Percentiles rank a stretch among this genome's conserved stretches.
Evolutionary conservation across 2,329 filamentous ascomycete genomes (phyloP).

Genomic region (Alternaria dauci): DNA sequence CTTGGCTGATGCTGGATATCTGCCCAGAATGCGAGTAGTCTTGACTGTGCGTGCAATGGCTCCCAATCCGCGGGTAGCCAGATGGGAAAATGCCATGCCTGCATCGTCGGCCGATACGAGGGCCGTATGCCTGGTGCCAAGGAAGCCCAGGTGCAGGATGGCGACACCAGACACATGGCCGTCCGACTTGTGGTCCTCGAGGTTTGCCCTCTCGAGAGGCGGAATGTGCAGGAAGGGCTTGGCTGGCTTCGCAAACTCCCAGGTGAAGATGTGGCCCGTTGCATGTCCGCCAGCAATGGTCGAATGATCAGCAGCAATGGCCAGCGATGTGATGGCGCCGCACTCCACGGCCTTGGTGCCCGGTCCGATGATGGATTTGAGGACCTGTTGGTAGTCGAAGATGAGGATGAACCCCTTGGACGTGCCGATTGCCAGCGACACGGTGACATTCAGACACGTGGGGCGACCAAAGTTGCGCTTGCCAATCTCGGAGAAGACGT

Average conservation of each 20-base stretch:
- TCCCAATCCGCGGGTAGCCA: conserved; percentile 90
- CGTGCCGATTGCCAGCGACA: conserved; percentile 88
- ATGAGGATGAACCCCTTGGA: conserved; percentile 93
- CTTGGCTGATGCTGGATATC: conserved; percentile 79
- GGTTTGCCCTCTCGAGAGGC: conserved; percentile 72
- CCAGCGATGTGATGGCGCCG: conserved; percentile 84
- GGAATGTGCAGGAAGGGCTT: conserved; percentile 89
- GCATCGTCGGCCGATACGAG: conserved; percentile 92
- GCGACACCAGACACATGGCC: conserved; percentile 82
- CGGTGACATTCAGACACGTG: conserved; percentile 87
- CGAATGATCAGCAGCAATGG: conserved; percentile 91
- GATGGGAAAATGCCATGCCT: conserved; percentile 98
- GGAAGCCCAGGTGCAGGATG: conserved; percentile 90
- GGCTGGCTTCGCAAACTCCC: conserved; percentile 85
- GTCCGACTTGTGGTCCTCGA: conserved; percentile 73
- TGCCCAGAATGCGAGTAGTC: conserved; percentile 87
- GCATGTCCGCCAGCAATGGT: conserved; percentile 91
- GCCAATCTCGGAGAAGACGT: conserved; percentile 91
- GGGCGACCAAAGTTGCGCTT: conserved; percentile 91
- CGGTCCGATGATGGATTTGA: conserved; percentile 92
- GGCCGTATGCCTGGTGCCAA: conserved; percentile 92
- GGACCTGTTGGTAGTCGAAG: conserved; percentile 96
- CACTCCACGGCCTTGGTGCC: conserved; percentile 95
- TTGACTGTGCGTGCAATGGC: conserved; percentile 85
- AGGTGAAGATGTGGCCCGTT: conserved; percentile 92